Conservation (phyloP, 306 rosid genomes). For the Pyrus betulifolia region DNA sequence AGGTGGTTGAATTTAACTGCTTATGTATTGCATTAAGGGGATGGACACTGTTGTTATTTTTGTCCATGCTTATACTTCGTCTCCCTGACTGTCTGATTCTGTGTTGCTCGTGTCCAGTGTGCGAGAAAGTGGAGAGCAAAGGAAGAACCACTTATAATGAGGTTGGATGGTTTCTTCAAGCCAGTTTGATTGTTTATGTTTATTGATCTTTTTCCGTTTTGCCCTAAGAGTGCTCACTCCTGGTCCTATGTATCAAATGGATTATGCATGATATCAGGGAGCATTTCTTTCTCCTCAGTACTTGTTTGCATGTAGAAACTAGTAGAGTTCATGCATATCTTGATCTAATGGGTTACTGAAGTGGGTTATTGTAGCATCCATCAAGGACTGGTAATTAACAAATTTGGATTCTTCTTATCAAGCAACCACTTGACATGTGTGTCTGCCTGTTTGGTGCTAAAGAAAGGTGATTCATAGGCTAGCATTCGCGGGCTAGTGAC, state of each 20-base stretch:
- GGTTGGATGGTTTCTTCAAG: conserved; percentile 43
- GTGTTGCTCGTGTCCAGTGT: conserved; percentile 48
- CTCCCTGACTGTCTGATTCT: conserved; percentile 13
- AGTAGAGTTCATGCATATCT: not conserved
- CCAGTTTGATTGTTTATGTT: not conserved
- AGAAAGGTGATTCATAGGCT: not conserved
- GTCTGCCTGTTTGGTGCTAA: not conserved
- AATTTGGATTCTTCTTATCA: not conserved
- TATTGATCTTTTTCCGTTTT: not conserved
- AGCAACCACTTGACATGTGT: not conserved
- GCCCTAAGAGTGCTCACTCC: not conserved
- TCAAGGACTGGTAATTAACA: not conserved
- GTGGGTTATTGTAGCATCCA: not conserved
- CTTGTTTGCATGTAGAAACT: not conserved
- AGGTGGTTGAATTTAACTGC: not conserved
- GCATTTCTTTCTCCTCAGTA: not conserved
- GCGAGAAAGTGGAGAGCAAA: conserved; percentile 96
- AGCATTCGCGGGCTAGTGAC: not conserved
- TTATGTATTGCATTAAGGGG: not conserved
- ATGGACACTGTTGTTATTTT: not conserved
- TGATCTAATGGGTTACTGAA: not conserved
- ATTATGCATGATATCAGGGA: not conserved
- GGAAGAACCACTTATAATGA: conserved; percentile 95
- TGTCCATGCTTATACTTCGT: not conserved
- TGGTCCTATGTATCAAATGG: not conserved